These are phyloP conservation scores for Talaromyces sp. DNA, from an alignment of 2,329 filamentous ascomycete genomes.

Conservation along the genomic window DNA sequence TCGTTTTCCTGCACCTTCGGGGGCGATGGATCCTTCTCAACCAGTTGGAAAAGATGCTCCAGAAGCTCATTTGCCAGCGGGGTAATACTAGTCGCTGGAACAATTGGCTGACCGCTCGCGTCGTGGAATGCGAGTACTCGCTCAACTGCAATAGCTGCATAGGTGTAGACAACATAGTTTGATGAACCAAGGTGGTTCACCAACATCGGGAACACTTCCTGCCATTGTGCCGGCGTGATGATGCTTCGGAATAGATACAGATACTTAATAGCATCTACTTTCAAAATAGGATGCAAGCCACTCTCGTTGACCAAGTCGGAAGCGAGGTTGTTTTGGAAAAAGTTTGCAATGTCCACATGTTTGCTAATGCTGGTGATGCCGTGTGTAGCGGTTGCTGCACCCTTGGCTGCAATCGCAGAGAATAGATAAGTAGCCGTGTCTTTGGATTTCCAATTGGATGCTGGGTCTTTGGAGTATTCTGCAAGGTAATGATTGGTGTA, in stretches of 20 bases:
- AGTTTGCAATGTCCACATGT: constrained; percentile 84
- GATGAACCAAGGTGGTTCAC: constrained; percentile 85
- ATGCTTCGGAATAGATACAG: constrained; percentile 96
- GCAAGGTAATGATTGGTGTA: constrained; percentile 83
- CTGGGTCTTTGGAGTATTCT: constrained; percentile 64
- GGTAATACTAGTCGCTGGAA: constrained; percentile 72
- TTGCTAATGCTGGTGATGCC: constrained; percentile 88
- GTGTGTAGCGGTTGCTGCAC: constrained; percentile 76
- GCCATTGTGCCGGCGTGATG: constrained; percentile 87
- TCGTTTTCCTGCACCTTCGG: constrained; percentile 98
- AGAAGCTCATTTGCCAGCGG: constrained; percentile 81
- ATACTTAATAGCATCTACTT: constrained; percentile 97
- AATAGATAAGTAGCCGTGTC: constrained; percentile 98
- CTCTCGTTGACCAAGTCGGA: constrained; percentile 72
- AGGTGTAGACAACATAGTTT: constrained; percentile 97
- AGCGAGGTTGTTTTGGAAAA: constrained; percentile 90
- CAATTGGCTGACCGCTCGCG: constrained; percentile 69
- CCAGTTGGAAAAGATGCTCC: constrained; percentile 83
- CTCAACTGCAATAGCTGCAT: constrained; percentile 95
- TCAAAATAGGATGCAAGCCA: constrained; percentile 74
- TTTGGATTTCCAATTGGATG: constrained; percentile 88
- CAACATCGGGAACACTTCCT: constrained; percentile 78
- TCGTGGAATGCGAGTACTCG: constrained; percentile 80
- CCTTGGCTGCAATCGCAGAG: constrained; percentile 89
- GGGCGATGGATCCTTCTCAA: constrained; percentile 77